A percentile compares a stretch with the other conserved stretches of the same genome.
Evolutionary conservation across 257 asterid species (phyloP).

Genomic region (Coffea canephora): DNA sequence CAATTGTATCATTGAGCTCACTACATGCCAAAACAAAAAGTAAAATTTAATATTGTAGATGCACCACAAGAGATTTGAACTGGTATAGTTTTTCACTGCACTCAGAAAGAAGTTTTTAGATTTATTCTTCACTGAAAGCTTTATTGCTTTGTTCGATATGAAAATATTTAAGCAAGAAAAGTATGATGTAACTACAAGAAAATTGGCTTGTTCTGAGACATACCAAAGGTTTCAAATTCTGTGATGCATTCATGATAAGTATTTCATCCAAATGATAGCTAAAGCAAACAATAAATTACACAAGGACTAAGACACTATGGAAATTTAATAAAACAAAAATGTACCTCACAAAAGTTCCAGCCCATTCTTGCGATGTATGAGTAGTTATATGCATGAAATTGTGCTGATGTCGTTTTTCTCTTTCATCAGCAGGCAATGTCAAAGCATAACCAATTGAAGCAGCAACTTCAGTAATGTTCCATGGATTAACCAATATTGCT

Average conservation of each 20-base stretch:
- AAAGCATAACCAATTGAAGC: constrained; percentile 75
- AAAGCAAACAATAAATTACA: not conserved
- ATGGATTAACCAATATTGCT: constrained; percentile 85
- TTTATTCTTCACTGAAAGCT: not conserved
- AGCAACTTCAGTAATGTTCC: constrained; percentile 91
- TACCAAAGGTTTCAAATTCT: not conserved
- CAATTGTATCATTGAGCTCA: constrained; percentile 85
- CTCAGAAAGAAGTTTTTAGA: not conserved
- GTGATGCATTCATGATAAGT: not conserved
- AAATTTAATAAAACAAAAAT: not conserved
- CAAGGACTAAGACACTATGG: not conserved
- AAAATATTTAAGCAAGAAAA: constrained; percentile 1
- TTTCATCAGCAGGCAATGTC: constrained; percentile 71
- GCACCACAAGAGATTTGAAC: not conserved
- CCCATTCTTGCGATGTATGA: constrained; percentile 96
- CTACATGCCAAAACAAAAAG: constrained; percentile 36
- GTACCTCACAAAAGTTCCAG: constrained; percentile 89
- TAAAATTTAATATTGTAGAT: not conserved
- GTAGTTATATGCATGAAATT: constrained; percentile 80
- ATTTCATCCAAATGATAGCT: not conserved
- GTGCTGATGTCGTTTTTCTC: constrained; percentile 83
- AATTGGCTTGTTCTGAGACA: not conserved
- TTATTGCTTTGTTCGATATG: not conserved
- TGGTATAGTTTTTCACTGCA: not conserved
- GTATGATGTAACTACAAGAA: not conserved